Evolutionary conservation across 208 protist genomes (phyloP).

Genomic region (Trypanosoma mega): DNA sequence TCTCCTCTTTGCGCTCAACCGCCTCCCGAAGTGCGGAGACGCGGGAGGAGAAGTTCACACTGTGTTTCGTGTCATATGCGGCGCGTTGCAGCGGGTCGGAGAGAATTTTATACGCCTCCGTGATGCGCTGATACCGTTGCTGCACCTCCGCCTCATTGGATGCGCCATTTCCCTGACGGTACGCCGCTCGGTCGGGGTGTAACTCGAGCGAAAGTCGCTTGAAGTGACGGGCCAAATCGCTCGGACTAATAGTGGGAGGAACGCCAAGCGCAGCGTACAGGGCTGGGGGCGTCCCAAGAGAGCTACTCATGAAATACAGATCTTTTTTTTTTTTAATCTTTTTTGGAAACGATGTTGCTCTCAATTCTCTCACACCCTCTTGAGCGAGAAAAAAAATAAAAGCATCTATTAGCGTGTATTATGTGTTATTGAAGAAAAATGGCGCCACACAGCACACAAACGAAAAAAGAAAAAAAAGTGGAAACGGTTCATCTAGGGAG

Average conservation of each 20-base stretch:
- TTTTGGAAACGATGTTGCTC: too few species aligned
- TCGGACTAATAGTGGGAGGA: conserved; percentile 36
- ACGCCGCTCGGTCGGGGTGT: conserved; percentile 75
- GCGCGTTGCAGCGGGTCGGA: conserved; percentile 56
- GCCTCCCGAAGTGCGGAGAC: conserved; percentile 29
- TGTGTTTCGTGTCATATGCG: conserved; percentile 69
- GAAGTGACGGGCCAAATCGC: conserved; percentile 62
- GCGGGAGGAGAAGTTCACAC: conserved; percentile 70
- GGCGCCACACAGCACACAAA: too few species aligned
- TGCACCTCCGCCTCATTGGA: conserved; percentile 32
- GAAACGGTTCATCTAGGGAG: too few species aligned
- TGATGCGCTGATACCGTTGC: conserved; percentile 62
- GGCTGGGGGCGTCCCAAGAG: conserved; percentile 17
- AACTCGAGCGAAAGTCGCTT: conserved; percentile 64
- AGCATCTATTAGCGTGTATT: too few species aligned
- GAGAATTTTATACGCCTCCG: conserved; percentile 70
- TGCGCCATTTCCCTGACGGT: conserved; percentile 25
- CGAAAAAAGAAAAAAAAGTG: too few species aligned
- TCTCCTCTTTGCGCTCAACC: conserved; percentile 24
- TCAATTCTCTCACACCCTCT: too few species aligned
- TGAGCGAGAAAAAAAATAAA: too few species aligned
- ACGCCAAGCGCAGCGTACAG: conserved; percentile 79
- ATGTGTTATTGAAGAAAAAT: too few species aligned
- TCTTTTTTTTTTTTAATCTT: neutral
- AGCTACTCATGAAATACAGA: neutral